Base-by-base conservation (phyloP, 2,329 filamentous ascomycete genomes). In the Mycogone perniciosa region DNA sequence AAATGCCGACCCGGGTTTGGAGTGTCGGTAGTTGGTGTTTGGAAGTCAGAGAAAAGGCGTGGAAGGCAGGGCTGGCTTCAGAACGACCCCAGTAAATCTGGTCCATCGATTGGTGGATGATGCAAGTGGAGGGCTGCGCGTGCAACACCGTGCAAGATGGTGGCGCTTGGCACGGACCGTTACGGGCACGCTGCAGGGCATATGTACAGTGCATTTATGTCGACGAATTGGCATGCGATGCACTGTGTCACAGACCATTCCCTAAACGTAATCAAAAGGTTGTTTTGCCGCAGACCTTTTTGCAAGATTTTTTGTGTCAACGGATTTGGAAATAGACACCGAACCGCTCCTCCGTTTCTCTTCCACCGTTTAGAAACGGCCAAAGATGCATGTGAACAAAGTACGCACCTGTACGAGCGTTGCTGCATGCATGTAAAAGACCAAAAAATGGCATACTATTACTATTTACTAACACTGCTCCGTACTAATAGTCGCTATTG, bases 21-120 rank as follows among this genome's bases (percentile, higher is more conserved):
- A 44, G 60, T 57, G 61, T 61, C 60, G 58, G 62, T 55, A 61
- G 59, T 60, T 62, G 59, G 53, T 53, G 56, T 55, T 57, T 45
- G 50, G 60, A 60, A 59, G 58, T 60, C 56, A 54, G 55, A 49
- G 44, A 45, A 54, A 59, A 49, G 50, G 41, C 40, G 41, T 37
- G 39, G 30, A 34, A 11, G 38, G 44, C 49, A 52, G 51, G 48
- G 48, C 58, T 60, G 57, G 56, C 49, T 56, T 51, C 52, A 48
- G 46, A 39, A 52, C 42, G 51, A 50, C 59, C 56, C 59, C 58
- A 62, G 58, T 59, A 59, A 61, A 57, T 56, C 57, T 53, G 50
- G 53, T 56, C 45, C 57, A 52, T 58, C 58, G 54, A 61, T 61
- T 60, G 60, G 58, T 54, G 51, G 59, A 26, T 7, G 37, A 42